These are phyloP conservation scores for Aspergillus fumigatiaffinis DNA, from an alignment of 2,329 filamentous ascomycete genomes.

Conservation along the genomic window DNA sequence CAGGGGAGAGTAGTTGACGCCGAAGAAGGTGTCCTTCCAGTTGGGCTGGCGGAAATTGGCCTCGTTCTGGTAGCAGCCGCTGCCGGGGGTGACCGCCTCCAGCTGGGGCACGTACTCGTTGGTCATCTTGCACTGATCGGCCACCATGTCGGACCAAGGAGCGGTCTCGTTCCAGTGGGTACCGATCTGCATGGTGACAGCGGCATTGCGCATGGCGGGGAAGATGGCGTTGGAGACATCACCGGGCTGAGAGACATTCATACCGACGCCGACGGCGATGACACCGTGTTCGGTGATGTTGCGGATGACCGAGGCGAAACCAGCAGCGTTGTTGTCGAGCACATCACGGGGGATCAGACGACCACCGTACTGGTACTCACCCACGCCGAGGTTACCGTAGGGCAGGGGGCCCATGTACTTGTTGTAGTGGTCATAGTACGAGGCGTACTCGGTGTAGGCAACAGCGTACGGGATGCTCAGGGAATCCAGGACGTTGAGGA, in stretches of 20 bases:
- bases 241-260: constrained; percentile 36
- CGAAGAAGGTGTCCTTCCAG: constrained; percentile 42
- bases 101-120: constrained; percentile 37
- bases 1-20: constrained; percentile 37
- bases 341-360: constrained; percentile 34
- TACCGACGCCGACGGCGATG: constrained; percentile 35
- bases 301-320: constrained; percentile 29
- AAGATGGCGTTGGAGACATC: constrained; percentile 39
- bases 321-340: constrained; percentile 26
- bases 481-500: constrained; percentile 38
- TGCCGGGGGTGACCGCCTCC: constrained; percentile 36
- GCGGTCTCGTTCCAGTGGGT: constrained; percentile 38
- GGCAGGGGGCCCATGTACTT: constrained; percentile 28
- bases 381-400: constrained; percentile 25
- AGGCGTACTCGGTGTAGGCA: constrained; percentile 25
- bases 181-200: constrained; percentile 33
- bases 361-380: constrained; percentile 27
- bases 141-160: constrained; percentile 34
- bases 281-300: constrained; percentile 32
- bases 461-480: constrained; percentile 32
- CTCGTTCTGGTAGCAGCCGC: constrained; percentile 43
- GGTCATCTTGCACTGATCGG: constrained; percentile 37
- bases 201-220: constrained; percentile 37
- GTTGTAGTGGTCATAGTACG: constrained; percentile 35
- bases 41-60: constrained; percentile 40